Evolutionary conservation across 2,329 filamentous ascomycete genomes (phyloP).

Genomic region (Stenocarpella maydis): DNA sequence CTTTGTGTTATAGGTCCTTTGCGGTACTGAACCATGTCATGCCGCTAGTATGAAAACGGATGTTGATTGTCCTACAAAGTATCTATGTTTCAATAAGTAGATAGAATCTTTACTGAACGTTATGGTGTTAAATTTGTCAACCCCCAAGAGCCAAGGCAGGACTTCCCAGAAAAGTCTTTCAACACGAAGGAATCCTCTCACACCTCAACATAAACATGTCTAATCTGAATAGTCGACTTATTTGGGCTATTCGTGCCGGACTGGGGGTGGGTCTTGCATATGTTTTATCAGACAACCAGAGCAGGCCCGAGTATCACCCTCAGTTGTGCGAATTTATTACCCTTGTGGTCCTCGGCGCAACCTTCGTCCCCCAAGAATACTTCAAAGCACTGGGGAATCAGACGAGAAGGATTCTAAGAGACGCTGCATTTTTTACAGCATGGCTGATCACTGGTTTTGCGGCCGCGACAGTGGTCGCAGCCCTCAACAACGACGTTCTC

Average conservation of each 20-base stretch:
- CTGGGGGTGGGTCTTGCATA: background rate
- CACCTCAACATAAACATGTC: too few species aligned
- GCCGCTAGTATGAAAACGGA: background rate
- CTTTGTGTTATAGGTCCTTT: background rate
- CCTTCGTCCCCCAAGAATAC: background rate
- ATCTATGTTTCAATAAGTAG: background rate
- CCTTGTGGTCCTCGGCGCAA: background rate
- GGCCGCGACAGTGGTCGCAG: too few species aligned
- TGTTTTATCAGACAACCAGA: too few species aligned
- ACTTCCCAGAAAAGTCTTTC: background rate
- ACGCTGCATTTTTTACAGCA: too few species aligned
- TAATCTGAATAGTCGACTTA: too few species aligned
- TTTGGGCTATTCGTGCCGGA: background rate
- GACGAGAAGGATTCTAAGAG: too few species aligned
- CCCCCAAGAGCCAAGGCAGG: background rate
- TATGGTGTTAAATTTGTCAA: background rate
- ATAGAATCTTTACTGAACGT: background rate
- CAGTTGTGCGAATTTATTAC: background rate
- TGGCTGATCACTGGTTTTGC: too few species aligned
- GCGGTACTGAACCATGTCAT: background rate
- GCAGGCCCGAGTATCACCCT: too few species aligned
- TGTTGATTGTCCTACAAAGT: background rate
- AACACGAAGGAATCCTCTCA: too few species aligned
- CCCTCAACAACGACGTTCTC: too few species aligned
- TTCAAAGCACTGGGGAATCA: background rate